A percentile compares a stretch with the other conserved stretches of the same genome.
These are phyloP conservation scores for Maudiozyma turicensis DNA, from an alignment of 805 yeast species.

Conservation along the genomic window DNA sequence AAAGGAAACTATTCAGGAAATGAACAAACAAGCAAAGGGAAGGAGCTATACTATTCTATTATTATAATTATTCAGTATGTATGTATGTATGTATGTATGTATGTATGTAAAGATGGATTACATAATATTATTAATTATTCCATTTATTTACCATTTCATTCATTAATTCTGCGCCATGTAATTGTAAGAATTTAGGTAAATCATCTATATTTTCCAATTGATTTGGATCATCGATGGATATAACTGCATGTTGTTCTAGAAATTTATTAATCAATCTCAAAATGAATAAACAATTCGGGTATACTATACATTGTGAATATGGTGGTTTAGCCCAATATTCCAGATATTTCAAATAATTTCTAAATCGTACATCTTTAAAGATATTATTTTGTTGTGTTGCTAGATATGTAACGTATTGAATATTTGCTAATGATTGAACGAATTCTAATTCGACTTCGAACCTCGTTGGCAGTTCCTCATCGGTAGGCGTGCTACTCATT, in stretches of 20 bases:
- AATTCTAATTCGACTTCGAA: constrained; percentile 42
- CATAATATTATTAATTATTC: constrained; percentile 22
- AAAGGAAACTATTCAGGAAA: constrained; percentile 20
- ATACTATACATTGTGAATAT: constrained; percentile 43
- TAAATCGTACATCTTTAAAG: constrained; percentile 54
- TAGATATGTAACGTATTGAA: constrained; percentile 74
- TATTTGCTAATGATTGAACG: constrained; percentile 84
- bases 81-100: neutral
- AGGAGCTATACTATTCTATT: neutral
- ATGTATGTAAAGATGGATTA: neutral
- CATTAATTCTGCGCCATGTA: constrained; percentile 35
- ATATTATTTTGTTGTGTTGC: constrained; percentile 64
- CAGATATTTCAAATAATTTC: constrained; percentile 67
- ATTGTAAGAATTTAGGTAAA: constrained; percentile 40
- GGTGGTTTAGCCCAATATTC: constrained; percentile 76
- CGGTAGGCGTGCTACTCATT: neutral
- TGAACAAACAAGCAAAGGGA: neutral
- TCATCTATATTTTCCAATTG: constrained; percentile 41
- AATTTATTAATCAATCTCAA: constrained; percentile 43
- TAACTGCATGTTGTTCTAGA: constrained; percentile 20
- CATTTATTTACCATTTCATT: constrained; percentile 71
- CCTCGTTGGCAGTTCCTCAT: constrained; percentile 39
- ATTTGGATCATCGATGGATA: constrained; percentile 37
- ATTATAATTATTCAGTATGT: neutral
- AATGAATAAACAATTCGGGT: constrained; percentile 83